These are phyloP conservation scores for Sporisorium reilianum DNA, from an alignment of 1,284 basidiomycete species.

Conservation along the genomic window DNA sequence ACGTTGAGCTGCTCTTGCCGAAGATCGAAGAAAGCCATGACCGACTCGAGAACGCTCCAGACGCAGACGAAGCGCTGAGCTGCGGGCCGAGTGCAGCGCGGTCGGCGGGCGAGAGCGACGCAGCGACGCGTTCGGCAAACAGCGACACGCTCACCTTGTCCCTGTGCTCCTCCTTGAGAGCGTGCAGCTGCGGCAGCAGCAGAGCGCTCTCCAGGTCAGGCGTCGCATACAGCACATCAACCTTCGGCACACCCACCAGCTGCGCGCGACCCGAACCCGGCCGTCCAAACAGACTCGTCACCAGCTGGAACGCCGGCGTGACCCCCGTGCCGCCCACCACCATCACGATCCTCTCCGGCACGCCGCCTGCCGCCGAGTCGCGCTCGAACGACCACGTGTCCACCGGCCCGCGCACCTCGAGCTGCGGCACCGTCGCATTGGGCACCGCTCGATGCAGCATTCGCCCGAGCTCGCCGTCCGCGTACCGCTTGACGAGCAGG, in stretches of 20 bases:
- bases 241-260: constrained; percentile 6
- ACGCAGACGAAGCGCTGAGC: constrained; percentile 1
- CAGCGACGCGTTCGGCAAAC: constrained; percentile 28
- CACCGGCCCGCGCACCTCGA: constrained; percentile 52
- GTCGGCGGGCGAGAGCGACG: constrained; percentile 3
- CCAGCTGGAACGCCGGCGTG: constrained; percentile 55
- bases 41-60: neutral
- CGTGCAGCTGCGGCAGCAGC: constrained; percentile 44
- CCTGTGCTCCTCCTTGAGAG: constrained; percentile 14
- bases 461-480: constrained; percentile 52
- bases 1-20: constrained; percentile 1
- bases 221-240: constrained; percentile 49
- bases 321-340: constrained; percentile 57
- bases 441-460: constrained; percentile 40
- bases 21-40: constrained; percentile 18
- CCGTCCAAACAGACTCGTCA: constrained; percentile 41
- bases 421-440: constrained; percentile 16
- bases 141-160: constrained; percentile 31
- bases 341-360: constrained; percentile 41
- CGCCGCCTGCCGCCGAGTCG: constrained; percentile 3
- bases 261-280: neutral
- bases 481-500: constrained; percentile 52
- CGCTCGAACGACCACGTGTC: constrained; percentile 48
- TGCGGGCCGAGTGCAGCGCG: constrained; percentile 9
- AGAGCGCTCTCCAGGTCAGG: constrained; percentile 22